Percentiles rank a stretch among this genome's conserved stretches.
Conservation (phyloP, 495 filamentous ascomycete species). For the Aspergillus saccharolyticus region DNA sequence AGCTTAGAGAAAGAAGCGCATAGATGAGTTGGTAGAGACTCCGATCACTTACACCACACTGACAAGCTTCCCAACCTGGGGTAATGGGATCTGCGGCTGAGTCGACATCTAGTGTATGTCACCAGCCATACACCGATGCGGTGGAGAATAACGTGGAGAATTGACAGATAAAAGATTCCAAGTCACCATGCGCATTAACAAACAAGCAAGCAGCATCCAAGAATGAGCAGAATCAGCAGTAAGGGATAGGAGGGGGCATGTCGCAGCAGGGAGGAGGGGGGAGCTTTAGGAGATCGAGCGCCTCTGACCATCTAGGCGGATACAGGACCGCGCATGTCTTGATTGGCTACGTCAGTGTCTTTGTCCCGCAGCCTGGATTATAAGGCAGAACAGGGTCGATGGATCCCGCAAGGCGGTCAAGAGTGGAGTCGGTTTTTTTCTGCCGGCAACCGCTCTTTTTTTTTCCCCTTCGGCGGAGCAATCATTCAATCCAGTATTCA, state of each 20-base stretch:
- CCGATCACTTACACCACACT: conserved; percentile 48
- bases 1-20: neutral
- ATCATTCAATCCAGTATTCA: conserved; percentile 2
- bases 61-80: conserved; percentile 50
- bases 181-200: neutral
- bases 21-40: neutral
- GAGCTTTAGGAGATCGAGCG: conserved; percentile 14
- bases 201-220: conserved; percentile 7
- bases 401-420: conserved; percentile 14
- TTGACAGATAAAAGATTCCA: conserved; percentile 6
- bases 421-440: conserved; percentile 19
- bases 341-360: conserved; percentile 43
- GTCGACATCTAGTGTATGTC: conserved; percentile 46
- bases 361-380: conserved; percentile 13
- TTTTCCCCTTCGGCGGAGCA: conserved; percentile 23
- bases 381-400: conserved; percentile 13
- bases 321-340: conserved; percentile 22
- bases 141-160: conserved; percentile 14
- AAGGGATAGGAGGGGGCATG: conserved; percentile 15
- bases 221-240: conserved; percentile 9
- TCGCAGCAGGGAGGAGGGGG: neutral
- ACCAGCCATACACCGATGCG: conserved; percentile 36
- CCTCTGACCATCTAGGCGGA: conserved; percentile 15
- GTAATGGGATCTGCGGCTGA: conserved; percentile 38
- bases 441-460: conserved; percentile 26